Evolutionary conservation across 1,139 yeast genomes (phyloP).

Genomic region (Geotrichum fermentans): DNA sequence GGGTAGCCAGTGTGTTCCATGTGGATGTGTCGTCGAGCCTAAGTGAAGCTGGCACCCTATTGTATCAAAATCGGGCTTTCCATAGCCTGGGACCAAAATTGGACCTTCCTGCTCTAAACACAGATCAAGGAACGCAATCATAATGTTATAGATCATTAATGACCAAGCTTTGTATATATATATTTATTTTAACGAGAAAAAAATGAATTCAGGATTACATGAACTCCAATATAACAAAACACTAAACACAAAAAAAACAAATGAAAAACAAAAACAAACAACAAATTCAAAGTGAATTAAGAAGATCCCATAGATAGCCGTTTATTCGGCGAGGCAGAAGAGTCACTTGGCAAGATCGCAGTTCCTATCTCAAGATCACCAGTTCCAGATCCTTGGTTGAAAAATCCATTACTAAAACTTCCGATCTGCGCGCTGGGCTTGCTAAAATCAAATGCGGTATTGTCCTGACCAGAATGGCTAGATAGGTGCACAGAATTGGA

Average conservation of each 20-base stretch:
- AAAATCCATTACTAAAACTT: conserved; percentile 1
- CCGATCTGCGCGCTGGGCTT: not conserved
- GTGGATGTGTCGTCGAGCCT: conserved; percentile 25
- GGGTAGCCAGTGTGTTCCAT: conserved; percentile 56
- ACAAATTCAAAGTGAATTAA: not conserved
- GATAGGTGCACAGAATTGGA: too few relatives aligned
- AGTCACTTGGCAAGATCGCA: not conserved
- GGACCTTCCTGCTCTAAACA: too few relatives aligned
- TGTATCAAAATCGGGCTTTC: conserved; percentile 31
- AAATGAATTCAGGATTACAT: not conserved
- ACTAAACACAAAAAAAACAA: not conserved
- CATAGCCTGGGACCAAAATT: conserved; percentile 30
- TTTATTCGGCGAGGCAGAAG: not conserved
- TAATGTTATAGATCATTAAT: too few relatives aligned
- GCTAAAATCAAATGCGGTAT: conserved; percentile 4
- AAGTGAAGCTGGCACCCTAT: conserved; percentile 20
- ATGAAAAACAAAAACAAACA: conserved; percentile 1
- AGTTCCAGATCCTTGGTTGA: not conserved
- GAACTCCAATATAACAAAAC: not conserved
- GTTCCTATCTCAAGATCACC: not conserved
- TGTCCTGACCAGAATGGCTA: too few relatives aligned
- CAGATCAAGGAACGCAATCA: too few relatives aligned
- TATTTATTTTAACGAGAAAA: not conserved
- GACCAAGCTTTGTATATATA: not conserved
- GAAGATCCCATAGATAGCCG: not conserved